Conservation (phyloP, 2,329 filamentous ascomycete genomes). For the Fusarium camptoceras region DNA sequence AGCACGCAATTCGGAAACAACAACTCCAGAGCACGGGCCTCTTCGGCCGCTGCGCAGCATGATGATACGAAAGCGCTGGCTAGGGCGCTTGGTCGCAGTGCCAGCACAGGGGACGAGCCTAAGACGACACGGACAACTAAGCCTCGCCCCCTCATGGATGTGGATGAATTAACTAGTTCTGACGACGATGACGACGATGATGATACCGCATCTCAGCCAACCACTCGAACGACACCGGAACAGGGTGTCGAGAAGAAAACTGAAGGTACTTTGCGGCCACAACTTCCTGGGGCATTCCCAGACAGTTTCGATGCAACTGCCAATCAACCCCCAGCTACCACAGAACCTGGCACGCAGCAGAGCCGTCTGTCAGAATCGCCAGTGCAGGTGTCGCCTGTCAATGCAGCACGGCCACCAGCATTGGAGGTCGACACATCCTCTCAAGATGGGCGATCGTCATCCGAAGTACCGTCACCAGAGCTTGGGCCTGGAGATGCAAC, state of each 20-base stretch:
- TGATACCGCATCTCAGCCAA: conserved; percentile 50
- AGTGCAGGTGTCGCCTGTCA: conserved; percentile 62
- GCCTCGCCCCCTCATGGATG: conserved; percentile 71
- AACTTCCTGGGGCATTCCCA: conserved; percentile 56
- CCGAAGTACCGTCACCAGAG: conserved; percentile 74
- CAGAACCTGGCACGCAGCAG: conserved; percentile 45
- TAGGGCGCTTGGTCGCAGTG: conserved; percentile 43
- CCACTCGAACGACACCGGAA: conserved; percentile 33
- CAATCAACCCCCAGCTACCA: conserved; percentile 51
- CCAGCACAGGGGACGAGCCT: conserved; percentile 56
- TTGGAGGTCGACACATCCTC: conserved; percentile 79
- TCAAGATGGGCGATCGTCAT: conserved; percentile 73
- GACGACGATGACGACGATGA: conserved; percentile 56
- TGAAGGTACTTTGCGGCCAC: conserved; percentile 48
- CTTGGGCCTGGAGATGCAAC: conserved; percentile 61
- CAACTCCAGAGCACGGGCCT: conserved; percentile 48
- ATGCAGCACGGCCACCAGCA: conserved; percentile 68
- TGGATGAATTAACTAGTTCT: conserved; percentile 77
- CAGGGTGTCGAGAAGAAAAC: conserved; percentile 34
- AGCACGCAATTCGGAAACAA: conserved; percentile 47
- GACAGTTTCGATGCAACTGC: conserved; percentile 54
- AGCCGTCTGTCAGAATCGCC: conserved; percentile 75
- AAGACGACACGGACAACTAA: conserved; percentile 63
- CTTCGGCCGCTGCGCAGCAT: conserved; percentile 51
- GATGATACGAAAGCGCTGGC: conserved; percentile 52